phyloP scores from a whole-genome alignment of 164 flowering plant species.

The Nymphaea colorata region DNA sequence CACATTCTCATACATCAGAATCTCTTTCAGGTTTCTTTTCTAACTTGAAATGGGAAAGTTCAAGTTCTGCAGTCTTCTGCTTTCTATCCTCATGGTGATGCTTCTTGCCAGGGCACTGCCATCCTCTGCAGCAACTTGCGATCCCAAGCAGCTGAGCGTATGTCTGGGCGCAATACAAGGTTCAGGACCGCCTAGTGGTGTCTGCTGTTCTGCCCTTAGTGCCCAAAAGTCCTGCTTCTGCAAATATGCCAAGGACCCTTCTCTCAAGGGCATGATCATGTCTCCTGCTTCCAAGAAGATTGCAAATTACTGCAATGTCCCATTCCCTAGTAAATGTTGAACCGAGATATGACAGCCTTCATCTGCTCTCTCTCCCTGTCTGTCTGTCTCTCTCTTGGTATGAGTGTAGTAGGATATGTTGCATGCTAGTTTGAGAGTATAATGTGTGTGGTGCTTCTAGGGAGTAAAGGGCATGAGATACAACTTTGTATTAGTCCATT shows the following conservation, averaged over 20 bases:
- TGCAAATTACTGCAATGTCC: background rate
- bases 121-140: background rate
- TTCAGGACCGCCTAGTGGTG: background rate
- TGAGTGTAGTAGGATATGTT: background rate
- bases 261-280: background rate
- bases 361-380: too few relatives aligned
- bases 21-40: background rate
- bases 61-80: background rate
- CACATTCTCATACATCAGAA: background rate
- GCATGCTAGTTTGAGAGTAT: background rate
- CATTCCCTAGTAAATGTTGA: background rate
- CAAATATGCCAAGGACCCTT: background rate
- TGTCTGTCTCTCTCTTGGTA: too few relatives aligned
- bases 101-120: background rate
- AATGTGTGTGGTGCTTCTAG: background rate
- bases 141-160: background rate
- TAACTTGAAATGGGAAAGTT: background rate
- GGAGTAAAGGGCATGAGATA: too few relatives aligned
- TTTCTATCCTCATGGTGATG: background rate
- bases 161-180: background rate
- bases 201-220: background rate
- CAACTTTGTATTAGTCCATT: too few relatives aligned
- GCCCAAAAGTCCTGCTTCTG: background rate
- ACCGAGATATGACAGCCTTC: background rate
- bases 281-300: background rate